A percentile compares a stretch with the other conserved stretches of the same genome.
These are phyloP conservation scores for Jacaranda copaia DNA, from an alignment of 257 asterid genomes.

Conservation along the genomic window DNA sequence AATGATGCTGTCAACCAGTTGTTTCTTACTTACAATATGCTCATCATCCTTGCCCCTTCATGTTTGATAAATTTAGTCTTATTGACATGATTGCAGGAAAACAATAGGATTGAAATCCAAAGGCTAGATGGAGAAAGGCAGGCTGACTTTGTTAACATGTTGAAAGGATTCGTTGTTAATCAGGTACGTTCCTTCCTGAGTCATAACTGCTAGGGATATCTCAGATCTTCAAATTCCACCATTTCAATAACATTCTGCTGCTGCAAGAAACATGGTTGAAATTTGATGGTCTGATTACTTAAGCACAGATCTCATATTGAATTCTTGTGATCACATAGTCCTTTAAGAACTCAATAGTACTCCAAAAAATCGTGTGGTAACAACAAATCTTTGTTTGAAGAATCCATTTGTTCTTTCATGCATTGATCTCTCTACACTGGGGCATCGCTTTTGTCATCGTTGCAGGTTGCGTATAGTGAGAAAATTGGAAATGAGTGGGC, in stretches of 20 bases:
- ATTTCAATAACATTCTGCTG: neutral
- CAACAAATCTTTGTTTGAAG: neutral
- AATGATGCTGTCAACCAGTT: neutral
- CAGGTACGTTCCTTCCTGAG: conserved; percentile 63
- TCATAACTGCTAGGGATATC: conserved; percentile 18
- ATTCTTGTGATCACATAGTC: neutral
- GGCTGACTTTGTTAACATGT: conserved; percentile 78
- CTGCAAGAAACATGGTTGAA: neutral
- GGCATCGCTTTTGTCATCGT: conserved; percentile 28
- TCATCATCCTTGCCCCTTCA: conserved; percentile 6
- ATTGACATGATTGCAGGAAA: conserved; percentile 68
- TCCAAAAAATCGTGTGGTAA: neutral
- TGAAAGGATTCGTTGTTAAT: conserved; percentile 78
- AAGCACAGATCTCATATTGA: conserved; percentile 17
- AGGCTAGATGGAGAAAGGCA: conserved; percentile 83
- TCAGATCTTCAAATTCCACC: conserved; percentile 11
- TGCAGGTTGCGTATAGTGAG: conserved; percentile 77
- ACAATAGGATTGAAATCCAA: conserved; percentile 78
- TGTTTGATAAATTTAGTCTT: conserved; percentile 14
- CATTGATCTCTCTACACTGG: neutral
- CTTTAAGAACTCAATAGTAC: neutral
- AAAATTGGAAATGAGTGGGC: conserved; percentile 83
- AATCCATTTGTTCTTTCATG: neutral
- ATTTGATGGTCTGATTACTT: conserved; percentile 7
- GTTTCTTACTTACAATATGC: too few relatives aligned